A percentile compares a stretch with the other conserved stretches of the same genome.
Conservation (phyloP, 1,139 yeast species). For the Blastobotrys arbuscula region DNA sequence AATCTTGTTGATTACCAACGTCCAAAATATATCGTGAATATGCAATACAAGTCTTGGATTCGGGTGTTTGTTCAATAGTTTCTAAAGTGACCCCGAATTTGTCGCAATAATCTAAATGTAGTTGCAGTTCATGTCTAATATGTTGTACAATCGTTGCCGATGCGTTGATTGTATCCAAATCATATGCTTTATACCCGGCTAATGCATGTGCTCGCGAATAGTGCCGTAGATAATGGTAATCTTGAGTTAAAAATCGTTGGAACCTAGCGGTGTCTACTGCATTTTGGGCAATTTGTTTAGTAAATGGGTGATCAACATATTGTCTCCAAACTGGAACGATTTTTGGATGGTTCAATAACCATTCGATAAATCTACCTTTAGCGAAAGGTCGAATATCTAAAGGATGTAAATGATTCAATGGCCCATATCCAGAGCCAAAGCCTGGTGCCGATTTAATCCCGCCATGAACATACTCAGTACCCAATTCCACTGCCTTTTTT, state of each 20-base stretch:
- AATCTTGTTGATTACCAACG: constrained; percentile 50
- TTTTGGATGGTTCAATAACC: constrained; percentile 50
- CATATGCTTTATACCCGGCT: constrained; percentile 60
- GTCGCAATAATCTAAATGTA: constrained; percentile 50
- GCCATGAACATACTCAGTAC: constrained; percentile 61
- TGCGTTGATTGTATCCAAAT: constrained; percentile 44
- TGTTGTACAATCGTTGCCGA: constrained; percentile 49
- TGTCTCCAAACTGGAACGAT: constrained; percentile 51
- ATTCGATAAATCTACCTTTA: constrained; percentile 44
- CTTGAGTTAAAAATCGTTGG: constrained; percentile 60
- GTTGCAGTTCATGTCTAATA: constrained; percentile 51
- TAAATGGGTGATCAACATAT: constrained; percentile 61
- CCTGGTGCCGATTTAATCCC: constrained; percentile 45
- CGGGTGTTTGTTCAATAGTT: constrained; percentile 43
- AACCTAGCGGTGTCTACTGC: constrained; percentile 48
- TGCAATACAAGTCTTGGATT: constrained; percentile 51
- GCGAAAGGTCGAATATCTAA: constrained; percentile 35
- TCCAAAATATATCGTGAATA: constrained; percentile 58
- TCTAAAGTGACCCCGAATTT: constrained; percentile 44
- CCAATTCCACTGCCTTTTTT: constrained; percentile 46
- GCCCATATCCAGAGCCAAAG: constrained; percentile 62
- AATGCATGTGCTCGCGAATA: constrained; percentile 65
- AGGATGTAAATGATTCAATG: constrained; percentile 54
- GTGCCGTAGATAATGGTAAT: constrained; percentile 61
- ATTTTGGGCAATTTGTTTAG: constrained; percentile 48